These are phyloP conservation scores for Diutina neorugosa DNA, from an alignment of 1,139 yeast genomes.

Conservation along the genomic window DNA sequence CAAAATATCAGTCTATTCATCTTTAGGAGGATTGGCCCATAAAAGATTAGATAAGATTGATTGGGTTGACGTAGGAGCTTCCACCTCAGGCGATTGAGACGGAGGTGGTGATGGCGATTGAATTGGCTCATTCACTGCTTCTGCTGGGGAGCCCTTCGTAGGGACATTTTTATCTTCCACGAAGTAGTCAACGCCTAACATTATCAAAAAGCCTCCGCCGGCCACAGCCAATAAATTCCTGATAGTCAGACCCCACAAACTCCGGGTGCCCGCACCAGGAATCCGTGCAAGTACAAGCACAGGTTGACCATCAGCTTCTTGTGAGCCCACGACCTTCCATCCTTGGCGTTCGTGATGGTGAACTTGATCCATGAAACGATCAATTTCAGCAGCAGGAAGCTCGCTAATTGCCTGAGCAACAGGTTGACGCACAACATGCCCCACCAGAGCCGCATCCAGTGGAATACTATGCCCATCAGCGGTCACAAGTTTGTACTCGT, in stretches of 20 bases:
- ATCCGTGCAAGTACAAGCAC: constrained; percentile 13
- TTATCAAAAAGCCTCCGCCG: constrained; percentile 20
- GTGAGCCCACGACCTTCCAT: constrained; percentile 35
- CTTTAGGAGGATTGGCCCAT: not conserved
- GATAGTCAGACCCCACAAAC: constrained; percentile 9
- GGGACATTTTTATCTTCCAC: constrained; percentile 6
- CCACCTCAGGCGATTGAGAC: not conserved
- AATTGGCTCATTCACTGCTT: not conserved
- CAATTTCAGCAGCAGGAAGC: constrained; percentile 21
- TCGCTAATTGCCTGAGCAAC: constrained; percentile 19
- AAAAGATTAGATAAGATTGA: not conserved
- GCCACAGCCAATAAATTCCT: constrained; percentile 22
- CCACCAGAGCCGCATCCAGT: not conserved
- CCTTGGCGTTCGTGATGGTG: constrained; percentile 23
- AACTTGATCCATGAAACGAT: constrained; percentile 16
- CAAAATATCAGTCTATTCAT: not conserved
- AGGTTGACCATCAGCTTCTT: constrained; percentile 19
- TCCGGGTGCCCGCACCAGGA: constrained; percentile 6
- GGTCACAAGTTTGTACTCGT: not conserved
- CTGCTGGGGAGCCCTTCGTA: not conserved
- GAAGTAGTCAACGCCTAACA: constrained; percentile 18
- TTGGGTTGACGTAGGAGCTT: not conserved
- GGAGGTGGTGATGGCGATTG: not conserved
- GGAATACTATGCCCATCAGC: not conserved
- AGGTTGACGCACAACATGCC: not conserved